Evolutionary conservation across 2,329 filamentous ascomycete species (phyloP).

Genomic region (Fusarium sp.): DNA sequence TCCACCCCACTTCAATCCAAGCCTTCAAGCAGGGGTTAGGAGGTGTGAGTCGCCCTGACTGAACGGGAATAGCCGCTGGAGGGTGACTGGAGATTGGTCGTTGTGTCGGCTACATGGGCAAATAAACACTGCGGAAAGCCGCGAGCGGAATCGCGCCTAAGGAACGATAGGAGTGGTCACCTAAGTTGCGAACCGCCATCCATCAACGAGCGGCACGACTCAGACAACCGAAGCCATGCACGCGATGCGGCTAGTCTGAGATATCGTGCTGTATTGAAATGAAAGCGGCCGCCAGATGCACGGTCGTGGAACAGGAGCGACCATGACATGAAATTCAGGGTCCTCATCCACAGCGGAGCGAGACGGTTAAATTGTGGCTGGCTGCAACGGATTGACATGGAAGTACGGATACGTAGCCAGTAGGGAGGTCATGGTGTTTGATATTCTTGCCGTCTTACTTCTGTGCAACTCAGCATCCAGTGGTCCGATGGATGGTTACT

Average conservation of each 20-base stretch:
- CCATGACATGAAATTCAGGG: conserved; percentile 26
- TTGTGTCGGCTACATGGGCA: conserved; percentile 25
- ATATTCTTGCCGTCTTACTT: conserved; percentile 29
- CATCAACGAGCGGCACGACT: conserved; percentile 25
- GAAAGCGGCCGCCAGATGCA: conserved; percentile 33
- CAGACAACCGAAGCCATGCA: conserved; percentile 30
- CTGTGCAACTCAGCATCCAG: conserved; percentile 10
- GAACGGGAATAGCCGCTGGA: conserved; percentile 34
- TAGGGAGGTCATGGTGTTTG: neutral
- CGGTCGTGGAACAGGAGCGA: conserved; percentile 6
- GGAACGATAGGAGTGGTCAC: conserved; percentile 24
- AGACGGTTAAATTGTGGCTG: conserved; percentile 31
- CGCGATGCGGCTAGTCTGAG: conserved; percentile 11
- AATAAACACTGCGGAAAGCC: conserved; percentile 39
- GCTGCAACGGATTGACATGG: conserved; percentile 12
- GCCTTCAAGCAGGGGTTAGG: conserved; percentile 44
- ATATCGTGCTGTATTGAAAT: conserved; percentile 19
- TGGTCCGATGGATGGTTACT: conserved; percentile 4
- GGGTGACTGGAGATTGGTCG: conserved; percentile 13
- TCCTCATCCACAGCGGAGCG: conserved; percentile 19
- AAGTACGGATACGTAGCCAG: neutral
- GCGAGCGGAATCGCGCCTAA: conserved; percentile 44
- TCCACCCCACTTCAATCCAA: conserved; percentile 32
- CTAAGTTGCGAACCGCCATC: conserved; percentile 19
- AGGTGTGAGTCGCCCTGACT: conserved; percentile 26